These are phyloP conservation scores for Raddia guianensis DNA, from an alignment of 176 grass and related monocot species.

Conservation along the genomic window DNA sequence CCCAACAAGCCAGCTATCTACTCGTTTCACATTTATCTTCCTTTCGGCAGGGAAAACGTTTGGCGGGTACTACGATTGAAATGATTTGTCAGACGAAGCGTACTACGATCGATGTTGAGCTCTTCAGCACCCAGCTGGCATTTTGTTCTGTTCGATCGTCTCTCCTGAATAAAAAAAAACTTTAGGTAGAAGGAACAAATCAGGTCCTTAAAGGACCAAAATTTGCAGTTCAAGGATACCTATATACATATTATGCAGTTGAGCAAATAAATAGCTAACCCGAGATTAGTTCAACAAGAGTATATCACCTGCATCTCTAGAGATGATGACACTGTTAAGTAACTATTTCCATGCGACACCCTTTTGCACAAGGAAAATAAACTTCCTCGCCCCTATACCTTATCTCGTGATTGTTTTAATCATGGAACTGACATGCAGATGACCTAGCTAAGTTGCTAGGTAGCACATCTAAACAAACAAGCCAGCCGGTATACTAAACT, in stretches of 20 bases:
- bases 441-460: background rate
- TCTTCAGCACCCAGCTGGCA: no score
- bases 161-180: background rate
- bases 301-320: no score
- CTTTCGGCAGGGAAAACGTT: background rate
- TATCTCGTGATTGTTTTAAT: background rate
- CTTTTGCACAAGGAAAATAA: background rate
- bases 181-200: background rate
- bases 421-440: background rate
- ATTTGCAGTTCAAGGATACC: background rate
- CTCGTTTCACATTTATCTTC: conserved; percentile 36
- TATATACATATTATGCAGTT: background rate
- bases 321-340: no score
- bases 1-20: background rate
- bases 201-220: background rate
- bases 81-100: no score
- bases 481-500: background rate
- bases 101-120: no score
- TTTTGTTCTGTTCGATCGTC: background rate
- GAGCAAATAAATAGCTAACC: background rate
- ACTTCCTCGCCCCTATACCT: background rate
- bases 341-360: background rate
- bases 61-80: no score
- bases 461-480: background rate
- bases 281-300: background rate